Conservation (phyloP, 352 stramenopile genomes). For the Pythium phragmitis region DNA sequence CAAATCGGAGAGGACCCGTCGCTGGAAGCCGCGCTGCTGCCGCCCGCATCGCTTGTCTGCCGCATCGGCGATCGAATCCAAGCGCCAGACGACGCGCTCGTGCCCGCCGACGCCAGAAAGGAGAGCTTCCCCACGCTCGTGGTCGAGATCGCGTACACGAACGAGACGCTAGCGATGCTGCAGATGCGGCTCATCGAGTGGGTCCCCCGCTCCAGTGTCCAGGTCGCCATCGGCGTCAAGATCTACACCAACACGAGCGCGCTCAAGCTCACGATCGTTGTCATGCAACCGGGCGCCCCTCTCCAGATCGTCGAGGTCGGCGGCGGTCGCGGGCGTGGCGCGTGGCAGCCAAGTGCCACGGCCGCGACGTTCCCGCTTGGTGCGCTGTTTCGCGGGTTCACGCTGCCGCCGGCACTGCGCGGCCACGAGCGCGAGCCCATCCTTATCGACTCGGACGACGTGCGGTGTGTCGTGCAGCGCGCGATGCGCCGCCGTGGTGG, state of each 20-base stretch:
- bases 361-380: constrained; percentile 8
- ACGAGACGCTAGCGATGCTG: constrained; percentile 9
- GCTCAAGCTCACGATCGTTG: not conserved
- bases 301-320: constrained; percentile 8
- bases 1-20: constrained; percentile 1
- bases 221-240: constrained; percentile 20
- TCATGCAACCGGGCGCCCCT: constrained; percentile 6
- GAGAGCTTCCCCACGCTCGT: constrained; percentile 14
- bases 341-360: not conserved
- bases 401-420: not conserved
- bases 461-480: constrained; percentile 10
- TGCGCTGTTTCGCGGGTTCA: constrained; percentile 8
- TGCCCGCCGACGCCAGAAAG: constrained; percentile 12
- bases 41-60: constrained; percentile 13
- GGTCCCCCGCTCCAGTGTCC: not conserved
- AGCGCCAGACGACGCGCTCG: constrained; percentile 13
- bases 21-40: not conserved
- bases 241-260: not conserved
- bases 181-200: constrained; percentile 4
- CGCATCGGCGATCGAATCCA: constrained; percentile 2
- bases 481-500: not conserved
- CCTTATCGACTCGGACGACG: constrained; percentile 7
- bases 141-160: constrained; percentile 16
- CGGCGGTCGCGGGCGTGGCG: not conserved
- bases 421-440: constrained; percentile 1